phyloP scores from a whole-genome alignment of 805 yeast species.

The Clavispora santaluciae region DNA sequence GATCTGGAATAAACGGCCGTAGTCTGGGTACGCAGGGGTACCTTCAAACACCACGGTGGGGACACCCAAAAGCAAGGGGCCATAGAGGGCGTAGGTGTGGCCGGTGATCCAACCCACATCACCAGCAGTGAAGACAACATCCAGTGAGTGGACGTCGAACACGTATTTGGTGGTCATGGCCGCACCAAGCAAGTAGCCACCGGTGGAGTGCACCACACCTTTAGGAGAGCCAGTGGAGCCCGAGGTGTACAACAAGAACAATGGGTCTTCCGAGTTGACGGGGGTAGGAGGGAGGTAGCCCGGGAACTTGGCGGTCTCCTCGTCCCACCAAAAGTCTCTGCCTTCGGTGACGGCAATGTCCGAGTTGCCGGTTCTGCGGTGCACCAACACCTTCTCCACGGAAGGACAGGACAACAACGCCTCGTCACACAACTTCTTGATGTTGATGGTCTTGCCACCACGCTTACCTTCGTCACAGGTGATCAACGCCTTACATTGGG shows the following conservation, averaged over 20 bases:
- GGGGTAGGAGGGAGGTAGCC: constrained; percentile 71
- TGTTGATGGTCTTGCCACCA: constrained; percentile 77
- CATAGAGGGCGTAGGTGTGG: constrained; percentile 78
- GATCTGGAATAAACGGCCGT: constrained; percentile 76
- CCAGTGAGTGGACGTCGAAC: constrained; percentile 72
- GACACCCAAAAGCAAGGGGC: constrained; percentile 72
- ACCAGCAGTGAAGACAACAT: constrained; percentile 78
- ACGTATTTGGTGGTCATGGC: constrained; percentile 67
- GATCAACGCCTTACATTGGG: constrained; percentile 64
- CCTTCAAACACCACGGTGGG: constrained; percentile 82
- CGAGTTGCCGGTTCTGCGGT: constrained; percentile 64
- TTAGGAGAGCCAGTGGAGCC: constrained; percentile 89
- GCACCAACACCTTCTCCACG: constrained; percentile 67
- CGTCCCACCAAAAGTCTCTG: constrained; percentile 77
- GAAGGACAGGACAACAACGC: constrained; percentile 63
- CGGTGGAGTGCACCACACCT: constrained; percentile 80
- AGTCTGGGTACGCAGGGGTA: constrained; percentile 81
- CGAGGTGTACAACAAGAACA: constrained; percentile 76
- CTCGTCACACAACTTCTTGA: constrained; percentile 79
- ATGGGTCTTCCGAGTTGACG: constrained; percentile 74
- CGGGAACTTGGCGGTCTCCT: constrained; percentile 59
- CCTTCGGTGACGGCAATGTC: constrained; percentile 45
- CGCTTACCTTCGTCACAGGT: constrained; percentile 80
- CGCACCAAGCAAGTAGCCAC: constrained; percentile 74
- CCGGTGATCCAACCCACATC: constrained; percentile 93